Evolutionary conservation across 345 rosid species (phyloP).

Genomic region (Barbarea vulgaris): DNA sequence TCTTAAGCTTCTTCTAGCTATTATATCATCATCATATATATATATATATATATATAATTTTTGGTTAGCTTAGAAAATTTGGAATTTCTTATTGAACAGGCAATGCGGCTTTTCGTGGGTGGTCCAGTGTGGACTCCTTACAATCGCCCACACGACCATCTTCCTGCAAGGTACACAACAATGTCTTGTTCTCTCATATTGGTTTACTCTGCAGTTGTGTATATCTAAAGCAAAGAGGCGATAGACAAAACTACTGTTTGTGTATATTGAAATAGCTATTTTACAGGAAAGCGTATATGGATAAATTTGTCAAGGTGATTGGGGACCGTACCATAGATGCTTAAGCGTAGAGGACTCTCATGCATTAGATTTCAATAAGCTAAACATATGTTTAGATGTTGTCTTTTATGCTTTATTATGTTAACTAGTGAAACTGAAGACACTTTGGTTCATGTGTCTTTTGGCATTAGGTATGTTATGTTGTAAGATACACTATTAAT

Average conservation of each 20-base stretch:
- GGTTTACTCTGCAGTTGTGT: too few species aligned
- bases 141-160: constrained; percentile 84
- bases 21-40: not conserved
- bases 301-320: not conserved
- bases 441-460: too few species aligned
- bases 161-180: too few species aligned
- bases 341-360: not conserved
- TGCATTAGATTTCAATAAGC: not conserved
- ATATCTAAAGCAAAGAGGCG: not conserved
- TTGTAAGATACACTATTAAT: too few species aligned
- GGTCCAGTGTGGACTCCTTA: constrained; percentile 85
- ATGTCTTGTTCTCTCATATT: too few species aligned
- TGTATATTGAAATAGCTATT: not conserved
- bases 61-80: not conserved
- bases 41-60: too few species aligned
- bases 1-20: constrained; percentile 34
- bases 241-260: not conserved
- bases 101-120: constrained; percentile 82
- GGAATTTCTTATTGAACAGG: constrained; percentile 47
- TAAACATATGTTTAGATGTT: not conserved
- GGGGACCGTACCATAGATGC: not conserved
- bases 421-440: not conserved
- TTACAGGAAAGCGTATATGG: not conserved
- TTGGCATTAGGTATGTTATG: too few species aligned
- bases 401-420: not conserved